Base-by-base conservation (phyloP, 805 yeast species). In the Cyberlindnera euphorbiae region DNA sequence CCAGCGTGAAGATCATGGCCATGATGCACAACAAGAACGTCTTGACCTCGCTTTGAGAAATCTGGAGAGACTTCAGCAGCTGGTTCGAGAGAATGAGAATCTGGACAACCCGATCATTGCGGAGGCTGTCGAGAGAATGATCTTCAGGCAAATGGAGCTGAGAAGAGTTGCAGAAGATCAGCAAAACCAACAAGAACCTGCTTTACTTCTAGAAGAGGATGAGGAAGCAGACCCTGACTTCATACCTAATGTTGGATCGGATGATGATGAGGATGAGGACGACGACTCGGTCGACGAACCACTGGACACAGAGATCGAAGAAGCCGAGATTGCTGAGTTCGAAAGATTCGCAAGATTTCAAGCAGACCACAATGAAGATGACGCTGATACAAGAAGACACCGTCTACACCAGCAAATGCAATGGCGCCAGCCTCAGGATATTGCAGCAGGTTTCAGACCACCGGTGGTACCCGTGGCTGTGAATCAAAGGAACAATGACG, bases 181-280 rank as follows among this genome's bases (percentile, higher is more conserved):
- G 4, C 21, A 21, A 4, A 3, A n/a, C 14, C 25, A 18, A 10
- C 3, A 42, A 38, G 44, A 41, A 14, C 39, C 44, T 17, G 47
- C 43, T 15, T 26, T 41, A 9, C 28, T 47, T 14, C 41, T 39
- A 26, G 53, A 49, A 15, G 58, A 48, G 4, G 55, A 55, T 19
- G 59, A 50, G 7, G 52, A 42, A 5, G 52, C 52, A 13, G 62
- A 59, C 33, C 58, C 58, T 7, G 59, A 59, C 41, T 52, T 54
- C 15, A 45, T 32, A n/a, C 54, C 52, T n/a, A n/a, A n/a, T n/a
- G n/a, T n/a, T n/a, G n/a, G n/a, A 14, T 41, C 34, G 3, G 56
- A 47, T 10, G 49, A 38, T 13, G 49, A 49, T 11, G 42, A 49
- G 9, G 51, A 37, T 11, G 32, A 19, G 13, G 40, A 47, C n/a